These are phyloP conservation scores for Hyphopichia burtonii DNA, from an alignment of 1,139 yeast species.

Conservation along the genomic window DNA sequence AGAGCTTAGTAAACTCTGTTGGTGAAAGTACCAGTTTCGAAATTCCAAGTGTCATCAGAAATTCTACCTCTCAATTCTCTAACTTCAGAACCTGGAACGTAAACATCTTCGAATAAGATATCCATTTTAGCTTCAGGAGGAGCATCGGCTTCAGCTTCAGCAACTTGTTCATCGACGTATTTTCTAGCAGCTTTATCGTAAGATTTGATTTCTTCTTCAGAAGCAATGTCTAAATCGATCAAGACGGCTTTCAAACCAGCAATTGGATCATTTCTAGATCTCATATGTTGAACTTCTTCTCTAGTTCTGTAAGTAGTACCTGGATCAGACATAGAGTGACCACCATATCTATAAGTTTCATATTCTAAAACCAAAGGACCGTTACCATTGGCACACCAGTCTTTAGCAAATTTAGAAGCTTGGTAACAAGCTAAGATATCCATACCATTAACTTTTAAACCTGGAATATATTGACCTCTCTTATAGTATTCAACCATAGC, in stretches of 20 bases:
- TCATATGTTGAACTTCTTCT: slow-evolving; percentile 99
- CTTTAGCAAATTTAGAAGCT: slow-evolving; percentile 96
- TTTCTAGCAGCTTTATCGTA: slow-evolving; percentile 96
- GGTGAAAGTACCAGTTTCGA: slow-evolving; percentile 70
- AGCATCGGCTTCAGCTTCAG: slow-evolving; percentile 89
- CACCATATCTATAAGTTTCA: slow-evolving; percentile 99
- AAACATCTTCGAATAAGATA: slow-evolving; percentile 93
- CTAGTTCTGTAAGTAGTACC: slow-evolving; percentile 99
- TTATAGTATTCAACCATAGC: slow-evolving; percentile 96
- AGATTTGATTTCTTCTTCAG: slow-evolving; percentile 91
- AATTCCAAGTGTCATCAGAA: slow-evolving; percentile 89
- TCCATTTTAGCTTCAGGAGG: slow-evolving; percentile 96
- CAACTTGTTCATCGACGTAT: slow-evolving; percentile 91
- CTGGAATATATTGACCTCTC: slow-evolving; percentile 99
- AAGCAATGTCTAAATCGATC: slow-evolving; percentile 77
- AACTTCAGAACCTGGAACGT: slow-evolving; percentile 91
- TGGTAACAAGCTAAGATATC: slow-evolving; percentile 93
- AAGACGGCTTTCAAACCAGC: slow-evolving; percentile 90
- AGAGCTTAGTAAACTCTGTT: slow-evolving; percentile 45
- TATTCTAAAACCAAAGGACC: slow-evolving; percentile 96
- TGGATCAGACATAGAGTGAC: slow-evolving; percentile 99
- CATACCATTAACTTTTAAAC: slow-evolving; percentile 98
- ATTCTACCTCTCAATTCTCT: slow-evolving; percentile 96
- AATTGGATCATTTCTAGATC: slow-evolving; percentile 97
- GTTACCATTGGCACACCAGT: slow-evolving; percentile 89